Evolutionary conservation across 768 basidiomycete genomes (phyloP).

Genomic region (Termitomyces sp.): DNA sequence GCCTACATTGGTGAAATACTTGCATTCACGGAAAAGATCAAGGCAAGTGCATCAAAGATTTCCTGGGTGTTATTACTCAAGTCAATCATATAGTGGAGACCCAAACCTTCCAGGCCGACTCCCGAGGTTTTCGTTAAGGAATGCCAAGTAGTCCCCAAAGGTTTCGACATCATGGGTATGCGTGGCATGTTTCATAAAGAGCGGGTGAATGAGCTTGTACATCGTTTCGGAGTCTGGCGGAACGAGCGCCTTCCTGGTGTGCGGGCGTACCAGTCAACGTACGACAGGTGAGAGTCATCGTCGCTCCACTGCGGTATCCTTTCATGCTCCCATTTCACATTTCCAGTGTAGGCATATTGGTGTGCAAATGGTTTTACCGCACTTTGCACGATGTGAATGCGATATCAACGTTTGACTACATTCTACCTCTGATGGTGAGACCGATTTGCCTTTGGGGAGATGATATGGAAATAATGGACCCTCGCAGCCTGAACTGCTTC

Average conservation of each 20-base stretch:
- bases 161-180: conserved; percentile 74
- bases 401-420: conserved; percentile 71
- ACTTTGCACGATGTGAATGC: conserved; percentile 75
- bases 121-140: conserved; percentile 64
- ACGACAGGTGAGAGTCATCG: conserved; percentile 54
- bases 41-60: conserved; percentile 32
- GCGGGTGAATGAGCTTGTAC: conserved; percentile 56
- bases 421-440: conserved; percentile 73
- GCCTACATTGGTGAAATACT: conserved; percentile 72
- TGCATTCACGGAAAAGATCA: conserved; percentile 67
- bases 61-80: background rate
- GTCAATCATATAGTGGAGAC: conserved; percentile 45
- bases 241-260: conserved; percentile 66
- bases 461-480: background rate
- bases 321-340: background rate
- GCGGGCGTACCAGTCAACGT: conserved; percentile 80
- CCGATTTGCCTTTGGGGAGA: background rate
- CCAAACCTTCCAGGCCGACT: conserved; percentile 54
- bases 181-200: conserved; percentile 56
- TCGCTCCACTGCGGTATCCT: background rate
- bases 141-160: conserved; percentile 47
- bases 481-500: conserved; percentile 63
- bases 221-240: conserved; percentile 65
- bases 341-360: conserved; percentile 52
- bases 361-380: conserved; percentile 77